These are phyloP conservation scores for Fonsecaea pedrosoi DNA, from an alignment of 2,329 filamentous ascomycete species.

Conservation along the genomic window DNA sequence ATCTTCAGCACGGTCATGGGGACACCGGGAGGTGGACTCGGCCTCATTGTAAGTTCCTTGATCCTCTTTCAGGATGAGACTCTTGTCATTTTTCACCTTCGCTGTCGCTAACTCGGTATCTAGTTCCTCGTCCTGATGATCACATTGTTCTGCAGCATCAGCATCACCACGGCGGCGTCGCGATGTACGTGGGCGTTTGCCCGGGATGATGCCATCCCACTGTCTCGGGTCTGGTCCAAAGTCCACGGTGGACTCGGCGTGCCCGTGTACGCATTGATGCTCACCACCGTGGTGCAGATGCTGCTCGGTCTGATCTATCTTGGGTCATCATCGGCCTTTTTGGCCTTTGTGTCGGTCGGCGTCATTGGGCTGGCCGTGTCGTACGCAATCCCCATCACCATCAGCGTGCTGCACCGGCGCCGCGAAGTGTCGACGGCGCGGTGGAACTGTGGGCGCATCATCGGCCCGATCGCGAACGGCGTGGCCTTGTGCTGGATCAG, in stretches of 20 bases:
- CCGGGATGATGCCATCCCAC: conserved; percentile 73
- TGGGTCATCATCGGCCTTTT: conserved; percentile 56
- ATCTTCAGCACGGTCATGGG: conserved; percentile 60
- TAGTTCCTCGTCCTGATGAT: conserved; percentile 57
- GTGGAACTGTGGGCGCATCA: conserved; percentile 55
- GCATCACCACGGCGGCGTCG: conserved; percentile 60
- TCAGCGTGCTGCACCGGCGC: conserved; percentile 57
- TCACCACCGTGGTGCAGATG: conserved; percentile 63
- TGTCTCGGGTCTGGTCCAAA: conserved; percentile 63
- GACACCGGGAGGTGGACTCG: conserved; percentile 55
- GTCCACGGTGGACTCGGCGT: conserved; percentile 68
- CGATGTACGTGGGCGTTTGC: conserved; percentile 71
- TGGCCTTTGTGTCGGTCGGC: conserved; percentile 60
- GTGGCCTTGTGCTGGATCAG: conserved; percentile 59
- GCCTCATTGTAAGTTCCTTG: conserved; percentile 45
- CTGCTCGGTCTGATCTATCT: conserved; percentile 59
- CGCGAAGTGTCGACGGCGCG: conserved; percentile 56
- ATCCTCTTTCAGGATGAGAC: background rate
- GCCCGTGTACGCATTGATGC: conserved; percentile 73
- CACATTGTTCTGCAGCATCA: conserved; percentile 62
- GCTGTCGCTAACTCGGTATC: background rate
- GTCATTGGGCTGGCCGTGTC: conserved; percentile 63
- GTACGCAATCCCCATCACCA: conserved; percentile 63
- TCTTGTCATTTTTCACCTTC: background rate
- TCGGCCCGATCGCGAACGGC: conserved; percentile 56